phyloP scores from a whole-genome alignment of 2,329 filamentous ascomycete species.

The Endothia cerciana region DNA sequence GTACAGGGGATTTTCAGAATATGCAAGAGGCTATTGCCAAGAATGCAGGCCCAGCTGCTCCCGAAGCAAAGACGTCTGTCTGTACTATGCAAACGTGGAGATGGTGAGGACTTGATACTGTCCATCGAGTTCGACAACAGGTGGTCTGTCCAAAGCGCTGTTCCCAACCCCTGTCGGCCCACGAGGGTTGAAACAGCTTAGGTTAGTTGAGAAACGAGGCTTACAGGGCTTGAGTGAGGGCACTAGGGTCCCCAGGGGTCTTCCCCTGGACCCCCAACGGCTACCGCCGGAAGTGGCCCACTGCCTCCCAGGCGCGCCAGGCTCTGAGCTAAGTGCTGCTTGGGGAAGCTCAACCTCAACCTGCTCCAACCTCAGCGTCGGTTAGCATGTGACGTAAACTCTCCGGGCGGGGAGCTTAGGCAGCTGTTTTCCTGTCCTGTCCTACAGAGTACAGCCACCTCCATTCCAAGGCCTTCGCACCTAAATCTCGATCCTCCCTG shows the following conservation, averaged over 20 bases:
- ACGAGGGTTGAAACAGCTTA: conserved; percentile 7
- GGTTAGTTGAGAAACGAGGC: neutral
- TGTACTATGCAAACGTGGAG: neutral
- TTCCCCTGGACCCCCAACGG: neutral
- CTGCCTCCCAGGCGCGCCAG: neutral
- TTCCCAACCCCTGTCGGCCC: neutral
- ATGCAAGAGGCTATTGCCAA: neutral
- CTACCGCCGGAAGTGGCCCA: neutral
- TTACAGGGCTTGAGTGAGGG: neutral
- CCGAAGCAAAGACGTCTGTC: neutral
- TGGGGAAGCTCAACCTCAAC: no score
- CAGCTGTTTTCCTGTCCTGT: neutral
- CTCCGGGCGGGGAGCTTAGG: neutral
- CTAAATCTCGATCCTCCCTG: neutral
- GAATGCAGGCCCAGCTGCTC: conserved; percentile 22
- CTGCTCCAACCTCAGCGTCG: no score
- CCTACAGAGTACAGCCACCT: no score
- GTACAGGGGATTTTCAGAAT: neutral
- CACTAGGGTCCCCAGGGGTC: neutral
- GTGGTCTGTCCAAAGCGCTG: conserved; percentile 38
- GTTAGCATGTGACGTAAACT: neutral
- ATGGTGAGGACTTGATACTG: neutral
- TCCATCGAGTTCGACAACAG: conserved; percentile 14
- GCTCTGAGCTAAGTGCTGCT: neutral
- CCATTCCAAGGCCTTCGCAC: neutral